A percentile compares a stretch with the other conserved stretches of the same genome.
Evolutionary conservation across 176 grass and related monocot species (phyloP).

Genomic region (Ensete glaucum): DNA sequence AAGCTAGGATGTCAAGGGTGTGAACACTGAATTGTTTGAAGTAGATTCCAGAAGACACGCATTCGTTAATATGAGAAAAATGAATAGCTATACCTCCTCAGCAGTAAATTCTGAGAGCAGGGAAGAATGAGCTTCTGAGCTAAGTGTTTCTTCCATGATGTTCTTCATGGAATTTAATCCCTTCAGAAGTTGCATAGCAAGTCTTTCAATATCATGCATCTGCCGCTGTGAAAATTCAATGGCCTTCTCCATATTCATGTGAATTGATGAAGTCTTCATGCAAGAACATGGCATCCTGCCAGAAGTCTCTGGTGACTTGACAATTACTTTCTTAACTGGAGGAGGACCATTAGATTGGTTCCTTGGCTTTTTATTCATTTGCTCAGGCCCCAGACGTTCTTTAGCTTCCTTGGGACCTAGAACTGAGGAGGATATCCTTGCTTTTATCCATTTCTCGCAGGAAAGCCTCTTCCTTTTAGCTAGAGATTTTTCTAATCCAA

Average conservation of each 20-base stretch:
- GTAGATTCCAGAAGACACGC: not conserved
- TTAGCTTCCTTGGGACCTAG: conserved; percentile 22
- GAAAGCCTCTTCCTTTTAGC: conserved; percentile 24
- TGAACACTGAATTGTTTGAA: too few relatives aligned
- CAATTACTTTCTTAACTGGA: conserved; percentile 37
- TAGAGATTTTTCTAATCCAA: conserved; percentile 11
- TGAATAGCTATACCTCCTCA: conserved; percentile 47
- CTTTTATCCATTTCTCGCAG: conserved; percentile 22
- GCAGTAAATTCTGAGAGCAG: conserved; percentile 38
- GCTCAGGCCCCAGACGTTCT: conserved; percentile 22
- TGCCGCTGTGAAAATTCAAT: conserved; percentile 78
- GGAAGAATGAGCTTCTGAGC: conserved; percentile 38
- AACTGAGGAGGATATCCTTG: conserved; percentile 9
- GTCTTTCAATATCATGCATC: conserved; percentile 84
- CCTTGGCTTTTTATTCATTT: conserved; percentile 23
- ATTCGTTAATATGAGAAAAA: not conserved
- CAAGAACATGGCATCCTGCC: conserved; percentile 35
- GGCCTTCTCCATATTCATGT: conserved; percentile 58
- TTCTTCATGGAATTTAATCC: conserved; percentile 69
- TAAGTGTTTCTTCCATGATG: conserved; percentile 63
- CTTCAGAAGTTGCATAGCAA: conserved; percentile 72
- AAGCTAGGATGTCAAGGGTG: not conserved
- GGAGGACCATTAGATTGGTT: not conserved
- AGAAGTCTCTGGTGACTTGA: conserved; percentile 34
- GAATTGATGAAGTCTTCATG: conserved; percentile 33